Evolutionary conservation across 2,329 filamentous ascomycete species (phyloP).

Genomic region (Phyllosticta paracitricarpa): DNA sequence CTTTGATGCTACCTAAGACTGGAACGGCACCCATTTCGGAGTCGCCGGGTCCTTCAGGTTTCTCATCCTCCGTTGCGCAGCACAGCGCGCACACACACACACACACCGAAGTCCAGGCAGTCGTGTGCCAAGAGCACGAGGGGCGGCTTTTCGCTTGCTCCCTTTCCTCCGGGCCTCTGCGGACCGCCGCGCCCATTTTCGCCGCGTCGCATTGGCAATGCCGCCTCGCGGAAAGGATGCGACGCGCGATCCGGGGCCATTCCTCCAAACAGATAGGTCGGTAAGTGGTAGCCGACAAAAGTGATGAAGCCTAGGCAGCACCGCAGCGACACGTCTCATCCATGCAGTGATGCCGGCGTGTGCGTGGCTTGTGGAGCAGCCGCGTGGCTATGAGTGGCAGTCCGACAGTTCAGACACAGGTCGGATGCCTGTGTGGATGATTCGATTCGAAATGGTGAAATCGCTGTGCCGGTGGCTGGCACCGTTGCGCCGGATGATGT

Average conservation of each 20-base stretch:
- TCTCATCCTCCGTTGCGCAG: no score
- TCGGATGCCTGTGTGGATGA: neutral
- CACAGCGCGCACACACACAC: no score
- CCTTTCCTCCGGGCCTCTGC: neutral
- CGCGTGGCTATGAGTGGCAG: neutral
- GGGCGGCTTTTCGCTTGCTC: neutral
- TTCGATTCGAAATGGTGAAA: neutral
- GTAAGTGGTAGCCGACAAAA: neutral
- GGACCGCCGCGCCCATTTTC: neutral
- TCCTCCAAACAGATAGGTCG: neutral
- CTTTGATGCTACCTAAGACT: neutral
- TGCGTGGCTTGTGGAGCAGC: slow-evolving; percentile 10
- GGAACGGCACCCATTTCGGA: neutral
- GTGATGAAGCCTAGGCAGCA: slow-evolving; percentile 12
- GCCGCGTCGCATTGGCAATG: neutral
- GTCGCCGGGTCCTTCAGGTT: neutral
- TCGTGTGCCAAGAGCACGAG: neutral
- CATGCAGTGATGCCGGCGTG: slow-evolving; percentile 12
- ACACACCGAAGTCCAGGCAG: neutral
- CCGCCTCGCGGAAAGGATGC: slow-evolving; percentile 1
- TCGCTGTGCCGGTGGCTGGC: neutral
- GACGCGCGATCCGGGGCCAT: neutral
- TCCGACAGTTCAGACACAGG: neutral
- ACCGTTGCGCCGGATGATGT: neutral
- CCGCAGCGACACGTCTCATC: slow-evolving; percentile 8